Evolutionary conservation across 1,284 basidiomycete species (phyloP).

Genomic region (Xanthoconium separans): DNA sequence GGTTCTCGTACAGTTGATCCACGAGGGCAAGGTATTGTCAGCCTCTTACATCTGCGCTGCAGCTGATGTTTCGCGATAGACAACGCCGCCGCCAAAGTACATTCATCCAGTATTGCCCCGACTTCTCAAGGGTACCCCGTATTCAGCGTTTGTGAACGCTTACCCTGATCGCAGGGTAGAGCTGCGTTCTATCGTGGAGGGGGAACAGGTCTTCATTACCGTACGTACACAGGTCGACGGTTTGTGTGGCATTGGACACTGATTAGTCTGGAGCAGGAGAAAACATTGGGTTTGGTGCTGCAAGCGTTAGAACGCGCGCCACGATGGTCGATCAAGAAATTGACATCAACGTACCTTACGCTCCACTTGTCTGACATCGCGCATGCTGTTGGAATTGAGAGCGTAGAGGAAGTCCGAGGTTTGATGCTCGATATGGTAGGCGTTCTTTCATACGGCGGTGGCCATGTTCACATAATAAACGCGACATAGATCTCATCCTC

Average conservation of each 20-base stretch:
- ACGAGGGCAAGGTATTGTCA: conserved; percentile 59
- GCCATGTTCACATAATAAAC: background rate
- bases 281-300: conserved; percentile 65
- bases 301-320: conserved; percentile 67
- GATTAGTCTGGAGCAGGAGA: conserved; percentile 50
- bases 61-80: conserved; percentile 36
- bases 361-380: conserved; percentile 71
- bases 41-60: background rate
- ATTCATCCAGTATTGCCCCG: conserved; percentile 53
- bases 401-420: conserved; percentile 52
- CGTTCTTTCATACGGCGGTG: background rate
- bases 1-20: conserved; percentile 71
- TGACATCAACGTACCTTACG: conserved; percentile 77
- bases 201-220: conserved; percentile 52
- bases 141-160: conserved; percentile 56
- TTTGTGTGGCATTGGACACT: conserved; percentile 5
- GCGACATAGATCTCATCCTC: conserved; percentile 59
- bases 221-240: conserved; percentile 36
- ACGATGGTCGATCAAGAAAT: conserved; percentile 71
- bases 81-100: conserved; percentile 64
- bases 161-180: conserved; percentile 54
- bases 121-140: conserved; percentile 63
- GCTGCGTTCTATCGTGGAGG: conserved; percentile 46
- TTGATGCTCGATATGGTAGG: conserved; percentile 71
- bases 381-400: conserved; percentile 54